phyloP scores from a whole-genome alignment of 192 early-diverging fungal genomes.

The Geosiphon pyriformis region DNA sequence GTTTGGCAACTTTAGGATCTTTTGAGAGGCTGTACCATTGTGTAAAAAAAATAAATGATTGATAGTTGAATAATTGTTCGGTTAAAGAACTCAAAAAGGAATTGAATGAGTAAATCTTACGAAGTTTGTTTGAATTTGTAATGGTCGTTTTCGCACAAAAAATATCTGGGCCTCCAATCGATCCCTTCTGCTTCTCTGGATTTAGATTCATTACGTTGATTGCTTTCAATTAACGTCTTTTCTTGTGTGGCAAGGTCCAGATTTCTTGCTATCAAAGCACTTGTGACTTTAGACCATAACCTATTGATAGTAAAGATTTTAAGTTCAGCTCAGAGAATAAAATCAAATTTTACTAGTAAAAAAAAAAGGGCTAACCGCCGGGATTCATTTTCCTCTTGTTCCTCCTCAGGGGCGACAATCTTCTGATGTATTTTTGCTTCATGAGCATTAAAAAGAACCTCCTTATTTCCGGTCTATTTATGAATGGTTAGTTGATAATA shows the following conservation, averaged over 20 bases:
- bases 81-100: too few relatives aligned
- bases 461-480: slow-evolving; percentile 41
- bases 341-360: not conserved
- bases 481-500: not conserved
- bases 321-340: not conserved
- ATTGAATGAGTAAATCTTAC: too few relatives aligned
- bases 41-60: too few relatives aligned
- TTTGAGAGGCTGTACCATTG: slow-evolving; percentile 27
- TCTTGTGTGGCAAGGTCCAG: slow-evolving; percentile 63
- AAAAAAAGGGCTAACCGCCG: slow-evolving; percentile 42
- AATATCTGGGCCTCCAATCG: slow-evolving; percentile 62
- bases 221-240: slow-evolving; percentile 68
- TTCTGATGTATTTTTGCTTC: slow-evolving; percentile 63
- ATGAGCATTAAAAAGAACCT: slow-evolving; percentile 69
- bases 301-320: slow-evolving; percentile 18
- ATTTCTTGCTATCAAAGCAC: slow-evolving; percentile 56
- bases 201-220: slow-evolving; percentile 57
- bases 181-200: slow-evolving; percentile 47
- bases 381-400: slow-evolving; percentile 81
- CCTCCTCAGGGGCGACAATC: slow-evolving; percentile 55
- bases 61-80: too few relatives aligned
- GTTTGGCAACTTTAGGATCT: slow-evolving; percentile 31
- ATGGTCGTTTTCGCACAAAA: slow-evolving; percentile 33
- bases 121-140: slow-evolving; percentile 43
- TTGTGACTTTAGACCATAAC: slow-evolving; percentile 73